Base-by-base conservation (phyloP, 768 basidiomycete genomes). In the Lactarius vividus region DNA sequence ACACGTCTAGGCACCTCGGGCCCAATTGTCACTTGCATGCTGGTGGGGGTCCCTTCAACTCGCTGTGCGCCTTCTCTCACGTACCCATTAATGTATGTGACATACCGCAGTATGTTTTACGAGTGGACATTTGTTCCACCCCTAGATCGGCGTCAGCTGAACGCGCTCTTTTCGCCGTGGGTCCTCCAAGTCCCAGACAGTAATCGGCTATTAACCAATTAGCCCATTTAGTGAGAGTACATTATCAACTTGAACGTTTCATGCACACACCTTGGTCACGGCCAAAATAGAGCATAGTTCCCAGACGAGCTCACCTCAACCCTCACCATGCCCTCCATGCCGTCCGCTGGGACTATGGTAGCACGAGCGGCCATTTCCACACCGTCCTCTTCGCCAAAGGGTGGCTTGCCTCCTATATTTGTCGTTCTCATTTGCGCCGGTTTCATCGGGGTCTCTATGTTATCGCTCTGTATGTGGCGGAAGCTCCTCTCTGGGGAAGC, bases 381-480 rank as follows among this genome's bases (percentile, higher is more conserved):
- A 7, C 26, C 11, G 23, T 11, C 42, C 16, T 39, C 35, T 11
- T 35, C 35, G 3, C 23, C 13, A 28, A 56, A 42, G n/a, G 40
- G 57, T 16, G 61, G 64, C 40, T 18, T 46, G 6, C 58, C 69
- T 1, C 58, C 61, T 1, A n/a, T 61, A 0, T 26, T 65, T 18
- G 54, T 70, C 44, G 31, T 61, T 2, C 20, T 70, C 59, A 37
- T 66, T 13, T 55, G 58, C 37, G 15, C 61, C 40, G 61, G 67
- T 26, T 53, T 56, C 18, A 56, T 69, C 11, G 46, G 16, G 2
- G 0, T 63, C 3, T 39, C 29, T 2, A 4, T 61, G 18, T 4
- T 61, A 0, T 15, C 44, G 8, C 20, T 69, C 39, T 62, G 55
- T 26, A 56, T 31, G 4, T 70, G 70, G 69, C 18, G 64, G 28